Evolutionary conservation across 257 asterid species (phyloP), one percentile per base, ranked within the genome.

Genomic region (Solanum virginianum): DNA sequence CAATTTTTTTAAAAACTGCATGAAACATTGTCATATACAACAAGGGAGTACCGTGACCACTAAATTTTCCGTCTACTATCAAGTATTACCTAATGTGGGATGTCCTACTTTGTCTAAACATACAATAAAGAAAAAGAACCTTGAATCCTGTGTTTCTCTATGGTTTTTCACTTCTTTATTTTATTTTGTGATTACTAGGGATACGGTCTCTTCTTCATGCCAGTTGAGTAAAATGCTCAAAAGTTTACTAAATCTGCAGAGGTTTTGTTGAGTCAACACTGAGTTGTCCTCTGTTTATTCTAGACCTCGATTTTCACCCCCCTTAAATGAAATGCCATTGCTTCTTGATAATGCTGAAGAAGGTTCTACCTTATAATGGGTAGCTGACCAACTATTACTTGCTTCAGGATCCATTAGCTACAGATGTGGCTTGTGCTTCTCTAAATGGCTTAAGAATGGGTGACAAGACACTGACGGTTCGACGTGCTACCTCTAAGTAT

Each of bases 361-460:
- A 49, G 63, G 69, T 43, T 84, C 49, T 82, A 60, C 79, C 68
- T 84, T 53, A 71, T 51, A 36, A 83, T 87, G 55, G 62, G 85
- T 82, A 32, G 62, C 83, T 72, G 62, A 84, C 81, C 60, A 75
- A 47, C 56, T 71, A 6, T 47, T 83, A 81, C 82, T 85, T 86
- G 77, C 66, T 85, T 85, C 85, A 92, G 92, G 94, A 92, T 82
- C 91, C 92, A 70, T 88, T 93, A 29, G 98, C 92, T 81, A 97
- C 99, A 20, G 98, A 97, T 88, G 93, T 94, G 87, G 98, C 99
- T 81, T 97, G 99, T 87, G 97, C 98, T 80, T 97, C 98, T 82
- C 97, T 97, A 60, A 97, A 97, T 86, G 99, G 99, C 84, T 94
- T 97, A 84, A 97, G 94, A 89, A 95, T 95, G 98, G 99, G 97